Conservation (phyloP, 306 rosid species). For the Lupinus albus region DNA sequence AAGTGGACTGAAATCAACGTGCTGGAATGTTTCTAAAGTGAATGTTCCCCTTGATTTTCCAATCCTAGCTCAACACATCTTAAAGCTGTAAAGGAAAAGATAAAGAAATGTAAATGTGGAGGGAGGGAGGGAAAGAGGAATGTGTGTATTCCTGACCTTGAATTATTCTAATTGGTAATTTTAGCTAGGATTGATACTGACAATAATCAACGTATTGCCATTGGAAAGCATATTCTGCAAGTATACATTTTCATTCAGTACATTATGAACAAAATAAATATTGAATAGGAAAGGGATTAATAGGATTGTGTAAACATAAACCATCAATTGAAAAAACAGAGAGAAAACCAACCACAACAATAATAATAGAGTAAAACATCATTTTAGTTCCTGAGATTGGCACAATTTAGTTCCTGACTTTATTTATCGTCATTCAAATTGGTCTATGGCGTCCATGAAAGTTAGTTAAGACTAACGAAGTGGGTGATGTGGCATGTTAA, state of each 20-base stretch:
- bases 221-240: not conserved
- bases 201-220: not conserved
- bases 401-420: no score
- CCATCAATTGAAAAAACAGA: not conserved
- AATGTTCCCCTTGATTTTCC: constrained; percentile 1
- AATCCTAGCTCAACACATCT: constrained; percentile 1
- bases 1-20: not conserved
- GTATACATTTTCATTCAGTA: not conserved
- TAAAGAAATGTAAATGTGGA: not conserved
- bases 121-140: not conserved
- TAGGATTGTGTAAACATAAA: not conserved
- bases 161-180: not conserved
- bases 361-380: no score
- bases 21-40: not conserved
- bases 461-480: no score
- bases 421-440: no score
- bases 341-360: no score
- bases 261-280: not conserved
- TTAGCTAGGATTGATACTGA: not conserved
- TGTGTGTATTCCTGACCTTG: not conserved
- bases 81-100: not conserved
- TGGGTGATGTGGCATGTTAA: no score
- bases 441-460: no score
- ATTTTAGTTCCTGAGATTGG: no score
- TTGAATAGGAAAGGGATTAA: not conserved